phyloP scores from a whole-genome alignment of 768 basidiomycete species.

The Panaeolus papilionaceus region DNA sequence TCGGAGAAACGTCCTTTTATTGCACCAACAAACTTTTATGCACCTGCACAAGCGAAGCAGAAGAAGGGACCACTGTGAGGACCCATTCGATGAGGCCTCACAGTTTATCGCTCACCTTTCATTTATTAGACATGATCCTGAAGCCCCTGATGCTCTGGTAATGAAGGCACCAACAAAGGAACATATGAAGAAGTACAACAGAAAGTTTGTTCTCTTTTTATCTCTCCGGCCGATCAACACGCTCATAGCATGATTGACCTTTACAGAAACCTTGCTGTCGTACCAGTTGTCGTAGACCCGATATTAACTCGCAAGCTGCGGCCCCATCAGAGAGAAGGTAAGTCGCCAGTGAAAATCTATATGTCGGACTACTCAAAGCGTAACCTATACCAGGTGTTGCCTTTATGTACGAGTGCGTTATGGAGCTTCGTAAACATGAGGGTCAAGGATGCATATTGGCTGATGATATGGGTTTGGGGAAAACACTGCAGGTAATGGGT shows the following conservation, averaged over 20 bases:
- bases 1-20: slow-evolving; percentile 44
- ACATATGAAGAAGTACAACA: slow-evolving; percentile 72
- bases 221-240: slow-evolving; percentile 1
- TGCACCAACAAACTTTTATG: slow-evolving; percentile 69
- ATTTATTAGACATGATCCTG: slow-evolving; percentile 74
- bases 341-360: slow-evolving; percentile 10
- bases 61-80: slow-evolving; percentile 58
- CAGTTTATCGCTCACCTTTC: background rate
- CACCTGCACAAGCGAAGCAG: slow-evolving; percentile 41
- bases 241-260: slow-evolving; percentile 15
- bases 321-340: slow-evolving; percentile 90
- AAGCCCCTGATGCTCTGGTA: slow-evolving; percentile 77
- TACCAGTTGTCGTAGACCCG: slow-evolving; percentile 91
- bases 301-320: slow-evolving; percentile 77
- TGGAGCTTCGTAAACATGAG: slow-evolving; percentile 92
- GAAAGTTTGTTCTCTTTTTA: slow-evolving; percentile 52
- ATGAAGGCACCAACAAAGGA: slow-evolving; percentile 81
- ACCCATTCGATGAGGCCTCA: background rate
- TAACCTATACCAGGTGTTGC: slow-evolving; percentile 58
- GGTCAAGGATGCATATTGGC: slow-evolving; percentile 95
- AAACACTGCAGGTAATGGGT: slow-evolving; percentile 75
- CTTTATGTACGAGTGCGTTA: slow-evolving; percentile 96
- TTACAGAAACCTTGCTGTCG: slow-evolving; percentile 63
- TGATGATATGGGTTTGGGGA: slow-evolving; percentile 99
- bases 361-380: slow-evolving; percentile 12